Percentiles rank a stretch among this genome's conserved stretches.
Evolutionary conservation across 257 asterid species (phyloP).

Genomic region (Leptodermis oblonga): DNA sequence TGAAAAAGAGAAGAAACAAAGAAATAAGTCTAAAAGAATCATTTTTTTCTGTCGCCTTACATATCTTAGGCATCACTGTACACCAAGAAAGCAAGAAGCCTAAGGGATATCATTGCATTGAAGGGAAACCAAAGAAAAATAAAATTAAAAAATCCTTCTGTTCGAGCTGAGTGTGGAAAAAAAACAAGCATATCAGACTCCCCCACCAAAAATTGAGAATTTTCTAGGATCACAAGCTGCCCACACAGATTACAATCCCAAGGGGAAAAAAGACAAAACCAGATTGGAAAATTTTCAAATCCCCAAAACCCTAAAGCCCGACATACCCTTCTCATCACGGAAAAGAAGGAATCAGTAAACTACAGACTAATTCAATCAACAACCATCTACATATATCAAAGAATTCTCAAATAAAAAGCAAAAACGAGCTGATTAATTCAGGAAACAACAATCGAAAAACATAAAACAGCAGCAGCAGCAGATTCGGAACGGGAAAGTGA

Average conservation of each 20-base stretch:
- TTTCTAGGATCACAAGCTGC: neutral
- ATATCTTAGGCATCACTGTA: neutral
- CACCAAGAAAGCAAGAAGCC: no score
- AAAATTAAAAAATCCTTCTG: neutral
- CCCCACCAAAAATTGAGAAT: neutral
- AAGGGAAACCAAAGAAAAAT: no score
- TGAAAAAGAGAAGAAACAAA: conserved; percentile 29
- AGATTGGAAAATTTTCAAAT: neutral
- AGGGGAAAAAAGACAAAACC: no score
- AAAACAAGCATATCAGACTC: no score
- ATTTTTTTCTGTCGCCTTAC: neutral
- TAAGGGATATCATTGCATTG: neutral
- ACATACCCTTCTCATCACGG: neutral
- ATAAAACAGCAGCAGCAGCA: neutral
- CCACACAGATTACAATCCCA: neutral
- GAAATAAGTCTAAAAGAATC: conserved; percentile 3
- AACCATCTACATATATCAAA: neutral
- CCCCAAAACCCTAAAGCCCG: conserved; percentile 5
- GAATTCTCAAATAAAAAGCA: neutral
- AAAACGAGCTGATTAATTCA: no score
- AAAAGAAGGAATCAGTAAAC: neutral
- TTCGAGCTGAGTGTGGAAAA: no score
- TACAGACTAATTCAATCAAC: neutral
- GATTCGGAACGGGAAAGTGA: neutral
- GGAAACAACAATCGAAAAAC: neutral